These are phyloP conservation scores for Ambrosiella xylebori DNA, from an alignment of 2,329 filamentous ascomycete species.

Conservation along the genomic window DNA sequence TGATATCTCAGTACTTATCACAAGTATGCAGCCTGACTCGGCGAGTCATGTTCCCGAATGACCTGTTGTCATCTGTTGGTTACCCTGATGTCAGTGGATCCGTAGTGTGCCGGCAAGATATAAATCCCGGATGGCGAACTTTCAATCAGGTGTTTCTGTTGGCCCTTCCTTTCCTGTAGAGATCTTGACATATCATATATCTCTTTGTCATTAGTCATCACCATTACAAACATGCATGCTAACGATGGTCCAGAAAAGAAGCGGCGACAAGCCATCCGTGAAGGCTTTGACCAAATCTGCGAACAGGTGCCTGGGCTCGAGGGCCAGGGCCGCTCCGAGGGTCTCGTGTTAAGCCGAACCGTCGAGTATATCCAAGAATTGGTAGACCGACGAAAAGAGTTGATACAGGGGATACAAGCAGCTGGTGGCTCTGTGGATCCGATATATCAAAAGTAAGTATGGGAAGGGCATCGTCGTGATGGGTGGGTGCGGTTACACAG, in stretches of 20 bases:
- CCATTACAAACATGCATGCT: conserved; percentile 12
- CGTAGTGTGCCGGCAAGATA: no score
- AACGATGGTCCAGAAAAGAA: conserved; percentile 24
- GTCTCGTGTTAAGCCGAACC: conserved; percentile 58
- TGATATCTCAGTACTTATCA: no score
- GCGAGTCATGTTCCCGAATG: no score
- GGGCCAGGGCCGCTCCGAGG: conserved; percentile 72
- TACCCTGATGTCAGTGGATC: no score
- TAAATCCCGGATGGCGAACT: no score
- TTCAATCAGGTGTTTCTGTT: not conserved
- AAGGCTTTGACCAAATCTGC: conserved; percentile 68
- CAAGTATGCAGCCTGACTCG: no score
- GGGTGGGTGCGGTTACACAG: not conserved
- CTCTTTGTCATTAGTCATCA: not conserved
- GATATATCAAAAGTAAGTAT: conserved; percentile 8
- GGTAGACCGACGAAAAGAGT: conserved; percentile 37
- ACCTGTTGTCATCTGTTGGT: no score
- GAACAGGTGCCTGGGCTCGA: conserved; percentile 65
- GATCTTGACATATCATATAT: not conserved
- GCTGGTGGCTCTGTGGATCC: conserved; percentile 37
- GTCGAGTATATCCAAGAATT: conserved; percentile 47
- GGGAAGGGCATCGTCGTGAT: not conserved
- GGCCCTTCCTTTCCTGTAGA: not conserved
- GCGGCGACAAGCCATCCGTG: conserved; percentile 48
- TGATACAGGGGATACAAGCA: conserved; percentile 42